phyloP scores from a whole-genome alignment of 495 filamentous ascomycete genomes.

The Penicillium bovifimosum region DNA sequence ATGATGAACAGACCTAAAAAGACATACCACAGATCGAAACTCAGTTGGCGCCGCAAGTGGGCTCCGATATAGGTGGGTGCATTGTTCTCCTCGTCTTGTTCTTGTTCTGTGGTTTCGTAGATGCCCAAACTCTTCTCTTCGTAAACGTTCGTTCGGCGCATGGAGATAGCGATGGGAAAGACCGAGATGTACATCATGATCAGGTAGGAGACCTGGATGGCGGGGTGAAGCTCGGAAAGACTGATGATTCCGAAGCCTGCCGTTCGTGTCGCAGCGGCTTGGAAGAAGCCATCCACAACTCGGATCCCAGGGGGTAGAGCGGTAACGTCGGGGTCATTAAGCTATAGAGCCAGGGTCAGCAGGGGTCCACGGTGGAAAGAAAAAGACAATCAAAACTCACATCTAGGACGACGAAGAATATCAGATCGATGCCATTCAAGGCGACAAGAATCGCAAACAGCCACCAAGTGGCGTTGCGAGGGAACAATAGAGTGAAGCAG shows the following conservation, averaged over 20 bases:
- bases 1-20: slow-evolving; percentile 87
- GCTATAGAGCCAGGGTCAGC: slow-evolving; percentile 36
- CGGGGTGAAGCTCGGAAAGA: slow-evolving; percentile 73
- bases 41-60: slow-evolving; percentile 83
- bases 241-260: slow-evolving; percentile 81
- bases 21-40: slow-evolving; percentile 94
- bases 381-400: slow-evolving; percentile 41
- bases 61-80: slow-evolving; percentile 77
- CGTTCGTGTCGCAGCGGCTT: slow-evolving; percentile 79
- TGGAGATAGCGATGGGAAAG: slow-evolving; percentile 89
- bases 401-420: slow-evolving; percentile 88
- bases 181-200: slow-evolving; percentile 99
- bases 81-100: slow-evolving; percentile 35
- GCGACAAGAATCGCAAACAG: slow-evolving; percentile 78
- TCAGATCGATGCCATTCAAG: slow-evolving; percentile 75
- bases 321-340: slow-evolving; percentile 62
- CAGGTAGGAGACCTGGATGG: slow-evolving; percentile 88
- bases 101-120: slow-evolving; percentile 49
- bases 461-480: slow-evolving; percentile 90
- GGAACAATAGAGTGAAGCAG: slow-evolving; percentile 92
- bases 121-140: slow-evolving; percentile 90
- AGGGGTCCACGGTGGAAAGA: neutral
- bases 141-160: slow-evolving; percentile 93
- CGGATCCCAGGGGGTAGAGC: slow-evolving; percentile 58
- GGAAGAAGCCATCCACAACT: slow-evolving; percentile 79